Evolutionary conservation across 495 filamentous ascomycete species (phyloP).

Genomic region (Tuber borchii): DNA sequence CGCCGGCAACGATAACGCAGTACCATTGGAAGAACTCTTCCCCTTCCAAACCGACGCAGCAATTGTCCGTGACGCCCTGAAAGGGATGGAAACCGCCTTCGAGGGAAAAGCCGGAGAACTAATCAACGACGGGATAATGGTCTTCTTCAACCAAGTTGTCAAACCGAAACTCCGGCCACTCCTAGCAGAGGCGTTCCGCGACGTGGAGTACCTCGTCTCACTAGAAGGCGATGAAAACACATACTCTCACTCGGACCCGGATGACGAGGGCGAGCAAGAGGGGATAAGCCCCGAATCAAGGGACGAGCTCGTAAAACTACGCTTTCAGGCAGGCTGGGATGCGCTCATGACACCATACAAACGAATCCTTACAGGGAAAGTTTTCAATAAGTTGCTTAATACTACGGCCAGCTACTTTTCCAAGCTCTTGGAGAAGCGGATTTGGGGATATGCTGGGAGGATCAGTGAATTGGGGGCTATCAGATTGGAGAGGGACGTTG

Average conservation of each 20-base stretch:
- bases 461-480: conserved; percentile 79
- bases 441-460: conserved; percentile 75
- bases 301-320: conserved; percentile 58
- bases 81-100: conserved; percentile 63
- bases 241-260: conserved; percentile 19
- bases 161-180: conserved; percentile 80
- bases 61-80: conserved; percentile 60
- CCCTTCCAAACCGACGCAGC: conserved; percentile 67
- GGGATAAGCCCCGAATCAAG: conserved; percentile 48
- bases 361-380: conserved; percentile 71
- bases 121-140: conserved; percentile 70
- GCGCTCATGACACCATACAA: conserved; percentile 70
- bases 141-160: conserved; percentile 79
- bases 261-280: conserved; percentile 49
- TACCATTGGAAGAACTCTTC: conserved; percentile 58
- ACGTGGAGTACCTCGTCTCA: conserved; percentile 64
- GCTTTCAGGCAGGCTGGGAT: conserved; percentile 79
- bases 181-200: conserved; percentile 80
- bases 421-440: conserved; percentile 76
- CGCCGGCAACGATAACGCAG: conserved; percentile 34
- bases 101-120: conserved; percentile 70
- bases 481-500: conserved; percentile 79
- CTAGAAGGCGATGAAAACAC: conserved; percentile 32
- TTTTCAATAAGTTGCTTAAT: conserved; percentile 64
- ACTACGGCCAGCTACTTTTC: conserved; percentile 66